phyloP scores from a whole-genome alignment of 2,329 filamentous ascomycete genomes.

The Colletotrichum karsti region DNA sequence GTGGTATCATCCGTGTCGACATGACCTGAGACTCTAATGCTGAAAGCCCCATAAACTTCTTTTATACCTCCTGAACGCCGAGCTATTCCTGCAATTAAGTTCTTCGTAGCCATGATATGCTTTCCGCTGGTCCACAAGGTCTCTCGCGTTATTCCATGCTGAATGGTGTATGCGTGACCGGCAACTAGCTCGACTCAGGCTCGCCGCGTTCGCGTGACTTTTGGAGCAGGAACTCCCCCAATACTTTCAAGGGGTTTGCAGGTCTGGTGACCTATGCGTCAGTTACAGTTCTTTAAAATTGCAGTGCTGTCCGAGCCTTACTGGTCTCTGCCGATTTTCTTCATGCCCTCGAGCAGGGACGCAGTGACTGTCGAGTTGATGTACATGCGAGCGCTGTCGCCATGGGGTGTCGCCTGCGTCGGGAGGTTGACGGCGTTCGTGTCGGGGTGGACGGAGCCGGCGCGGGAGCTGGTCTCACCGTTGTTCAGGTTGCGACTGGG shows the following conservation, averaged over 20 bases:
- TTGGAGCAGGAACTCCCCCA: conserved; percentile 77
- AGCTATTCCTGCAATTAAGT: not conserved
- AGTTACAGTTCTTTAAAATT: not conserved
- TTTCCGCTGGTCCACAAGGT: not conserved
- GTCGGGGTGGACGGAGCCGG: conserved; percentile 66
- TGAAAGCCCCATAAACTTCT: not conserved
- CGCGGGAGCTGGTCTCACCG: conserved; percentile 56
- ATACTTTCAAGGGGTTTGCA: conserved; percentile 70
- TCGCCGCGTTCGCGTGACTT: conserved; percentile 51
- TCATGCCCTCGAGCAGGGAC: conserved; percentile 78
- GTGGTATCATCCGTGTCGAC: conserved; percentile 16
- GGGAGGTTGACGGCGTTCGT: conserved; percentile 59
- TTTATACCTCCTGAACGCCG: conserved; percentile 23
- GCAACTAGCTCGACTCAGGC: not conserved
- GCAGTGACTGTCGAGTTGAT: conserved; percentile 76
- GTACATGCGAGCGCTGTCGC: conserved; percentile 75
- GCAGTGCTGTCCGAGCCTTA: conserved; percentile 49
- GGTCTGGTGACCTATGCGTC: conserved; percentile 56
- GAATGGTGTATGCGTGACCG: not conserved
- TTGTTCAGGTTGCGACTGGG: conserved; percentile 46
- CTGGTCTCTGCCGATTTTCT: conserved; percentile 75
- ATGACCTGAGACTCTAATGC: not conserved
- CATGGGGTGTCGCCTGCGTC: conserved; percentile 68
- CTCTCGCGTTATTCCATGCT: not conserved
- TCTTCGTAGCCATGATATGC: not conserved